phyloP scores from a whole-genome alignment of 164 flowering plant genomes.

The Vitis vinifera region DNA sequence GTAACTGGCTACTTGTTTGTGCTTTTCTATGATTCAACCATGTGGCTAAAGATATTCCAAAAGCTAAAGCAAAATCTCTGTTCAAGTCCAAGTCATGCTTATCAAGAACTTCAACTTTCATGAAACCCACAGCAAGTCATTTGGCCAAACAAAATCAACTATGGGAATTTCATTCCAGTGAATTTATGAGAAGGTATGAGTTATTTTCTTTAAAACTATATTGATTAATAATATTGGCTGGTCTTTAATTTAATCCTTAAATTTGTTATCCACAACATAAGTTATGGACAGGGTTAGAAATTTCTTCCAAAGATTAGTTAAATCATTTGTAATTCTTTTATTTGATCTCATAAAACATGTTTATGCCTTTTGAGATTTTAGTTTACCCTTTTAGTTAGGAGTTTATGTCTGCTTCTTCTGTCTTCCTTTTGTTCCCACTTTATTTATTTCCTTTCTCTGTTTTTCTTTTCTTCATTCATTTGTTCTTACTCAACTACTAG shows the following conservation, averaged over 20 bases:
- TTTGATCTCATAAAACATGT: background rate
- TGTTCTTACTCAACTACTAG: conserved; percentile 17
- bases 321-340: no score
- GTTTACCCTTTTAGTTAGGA: no score
- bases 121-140: conserved; percentile 91
- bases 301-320: no score
- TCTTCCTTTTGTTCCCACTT: background rate
- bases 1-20: background rate
- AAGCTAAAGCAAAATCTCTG: conserved; percentile 30
- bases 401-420: no score
- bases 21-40: conserved; percentile 14
- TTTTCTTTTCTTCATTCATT: background rate
- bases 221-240: no score
- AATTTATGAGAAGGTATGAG: conserved; percentile 13
- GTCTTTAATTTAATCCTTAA: no score
- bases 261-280: no score
- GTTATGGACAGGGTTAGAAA: no score
- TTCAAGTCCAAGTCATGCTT: conserved; percentile 41
- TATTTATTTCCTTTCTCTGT: background rate
- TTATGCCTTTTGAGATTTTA: no score
- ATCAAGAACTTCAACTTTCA: conserved; percentile 61
- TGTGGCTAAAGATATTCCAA: conserved; percentile 25
- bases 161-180: conserved; percentile 32
- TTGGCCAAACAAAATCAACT: conserved; percentile 73
- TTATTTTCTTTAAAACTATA: background rate